Conservation (phyloP, 306 rosid genomes). For the Castanopsis chinensis region DNA sequence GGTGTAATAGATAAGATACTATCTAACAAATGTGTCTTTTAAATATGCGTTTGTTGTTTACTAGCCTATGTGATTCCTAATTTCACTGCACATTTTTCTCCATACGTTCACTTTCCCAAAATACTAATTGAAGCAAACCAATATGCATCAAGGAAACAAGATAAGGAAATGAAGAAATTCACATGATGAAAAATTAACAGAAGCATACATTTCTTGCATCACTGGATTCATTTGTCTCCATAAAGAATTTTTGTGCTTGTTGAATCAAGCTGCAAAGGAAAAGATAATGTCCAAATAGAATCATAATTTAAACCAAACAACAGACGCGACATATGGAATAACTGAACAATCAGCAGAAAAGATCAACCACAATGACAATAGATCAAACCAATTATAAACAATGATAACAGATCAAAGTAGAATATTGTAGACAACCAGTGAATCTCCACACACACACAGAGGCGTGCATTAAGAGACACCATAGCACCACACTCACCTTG, state of each 20-base stretch:
- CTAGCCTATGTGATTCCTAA: not conserved
- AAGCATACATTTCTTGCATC: slow-evolving; percentile 84
- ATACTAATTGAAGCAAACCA: slow-evolving; percentile 16
- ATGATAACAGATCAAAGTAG: not conserved
- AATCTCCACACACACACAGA: not conserved
- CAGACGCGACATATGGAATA: slow-evolving; percentile 17
- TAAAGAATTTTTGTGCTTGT: slow-evolving; percentile 73
- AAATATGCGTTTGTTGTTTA: slow-evolving; percentile 10
- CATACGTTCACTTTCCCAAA: slow-evolving; percentile 4
- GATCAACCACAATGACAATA: not conserved
- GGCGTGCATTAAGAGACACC: not conserved
- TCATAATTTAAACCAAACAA: slow-evolving; percentile 21
- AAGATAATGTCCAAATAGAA: slow-evolving; percentile 24
- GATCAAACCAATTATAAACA: no score
- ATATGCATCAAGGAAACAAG: slow-evolving; percentile 3
- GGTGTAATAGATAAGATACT: not conserved
- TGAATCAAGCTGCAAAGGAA: slow-evolving; percentile 82
- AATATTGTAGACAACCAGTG: not conserved
- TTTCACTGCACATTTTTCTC: slow-evolving; percentile 13
- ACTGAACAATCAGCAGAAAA: slow-evolving; percentile 9
- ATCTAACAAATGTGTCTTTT: not conserved
- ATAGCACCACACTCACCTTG: slow-evolving; percentile 53
- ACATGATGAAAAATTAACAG: slow-evolving; percentile 28
- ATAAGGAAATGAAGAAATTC: slow-evolving; percentile 15
- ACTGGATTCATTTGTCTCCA: slow-evolving; percentile 70